phyloP scores from a whole-genome alignment of 495 filamentous ascomycete genomes.

The Lepidopterella palustris region DNA sequence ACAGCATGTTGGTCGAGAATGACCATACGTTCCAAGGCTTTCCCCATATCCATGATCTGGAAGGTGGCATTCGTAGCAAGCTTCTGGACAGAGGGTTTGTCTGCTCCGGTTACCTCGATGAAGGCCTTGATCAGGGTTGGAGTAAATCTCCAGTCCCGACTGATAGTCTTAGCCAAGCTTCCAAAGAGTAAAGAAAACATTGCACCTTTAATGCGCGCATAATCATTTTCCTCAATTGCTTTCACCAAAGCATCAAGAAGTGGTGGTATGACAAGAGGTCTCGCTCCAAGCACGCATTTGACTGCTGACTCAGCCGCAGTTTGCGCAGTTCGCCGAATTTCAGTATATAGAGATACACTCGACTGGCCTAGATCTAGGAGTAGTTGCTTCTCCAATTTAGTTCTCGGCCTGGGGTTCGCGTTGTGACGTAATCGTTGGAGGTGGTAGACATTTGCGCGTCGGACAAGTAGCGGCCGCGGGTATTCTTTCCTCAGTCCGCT shows the following conservation, averaged over 20 bases:
- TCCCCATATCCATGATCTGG: conserved; percentile 85
- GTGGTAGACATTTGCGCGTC: conserved; percentile 90
- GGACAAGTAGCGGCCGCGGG: conserved; percentile 78
- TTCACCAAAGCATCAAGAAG: conserved; percentile 71
- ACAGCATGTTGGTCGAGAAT: conserved; percentile 71
- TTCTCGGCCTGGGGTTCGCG: conserved; percentile 74
- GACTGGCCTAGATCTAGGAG: conserved; percentile 86
- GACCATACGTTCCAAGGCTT: conserved; percentile 75
- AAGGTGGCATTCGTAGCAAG: conserved; percentile 75
- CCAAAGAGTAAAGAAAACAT: conserved; percentile 86
- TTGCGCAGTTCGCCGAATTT: conserved; percentile 90
- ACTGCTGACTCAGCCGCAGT: conserved; percentile 86
- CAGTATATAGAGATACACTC: conserved; percentile 88
- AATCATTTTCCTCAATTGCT: conserved; percentile 75
- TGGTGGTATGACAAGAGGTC: conserved; percentile 80
- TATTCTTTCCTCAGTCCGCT: conserved; percentile 89
- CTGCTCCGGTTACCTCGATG: conserved; percentile 79
- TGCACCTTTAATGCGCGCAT: conserved; percentile 86
- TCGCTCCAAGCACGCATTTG: conserved; percentile 81
- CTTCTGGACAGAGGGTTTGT: conserved; percentile 90
- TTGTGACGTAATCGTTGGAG: conserved; percentile 90
- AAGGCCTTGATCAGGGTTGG: conserved; percentile 79
- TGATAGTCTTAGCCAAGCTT: conserved; percentile 78
- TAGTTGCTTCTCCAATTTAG: conserved; percentile 73
- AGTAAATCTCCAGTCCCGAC: conserved; percentile 87